Conservation (phyloP, 1,284 basidiomycete species). For the Marasmius fiardii region DNA sequence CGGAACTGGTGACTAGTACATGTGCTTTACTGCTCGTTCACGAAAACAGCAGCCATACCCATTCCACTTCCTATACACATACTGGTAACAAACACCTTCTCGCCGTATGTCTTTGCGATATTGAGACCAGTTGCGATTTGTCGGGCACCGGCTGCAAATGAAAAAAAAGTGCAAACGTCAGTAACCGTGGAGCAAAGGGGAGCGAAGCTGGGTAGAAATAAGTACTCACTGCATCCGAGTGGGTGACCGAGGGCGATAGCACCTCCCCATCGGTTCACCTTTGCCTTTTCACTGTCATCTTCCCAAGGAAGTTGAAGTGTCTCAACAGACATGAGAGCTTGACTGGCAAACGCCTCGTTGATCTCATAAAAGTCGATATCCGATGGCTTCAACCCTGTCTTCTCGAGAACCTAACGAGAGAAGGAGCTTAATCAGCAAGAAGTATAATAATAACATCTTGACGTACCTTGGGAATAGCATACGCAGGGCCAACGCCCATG, state of each 20-base stretch:
- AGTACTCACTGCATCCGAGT: constrained; percentile 70
- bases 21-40: constrained; percentile 67
- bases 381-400: constrained; percentile 64
- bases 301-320: constrained; percentile 74
- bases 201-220: too few species aligned
- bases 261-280: constrained; percentile 87
- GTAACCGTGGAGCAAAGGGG: neutral
- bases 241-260: constrained; percentile 90
- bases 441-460: constrained; percentile 44
- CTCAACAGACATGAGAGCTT: constrained; percentile 80
- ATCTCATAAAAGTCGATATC: constrained; percentile 94
- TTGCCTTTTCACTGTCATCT: constrained; percentile 26
- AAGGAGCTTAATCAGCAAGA: neutral
- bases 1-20: neutral
- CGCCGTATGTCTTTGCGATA: constrained; percentile 76
- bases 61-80: constrained; percentile 97
- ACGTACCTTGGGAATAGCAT: constrained; percentile 77
- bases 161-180: neutral
- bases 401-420: constrained; percentile 46
- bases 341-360: constrained; percentile 93
- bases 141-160: constrained; percentile 71
- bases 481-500: constrained; percentile 92
- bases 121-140: constrained; percentile 86
- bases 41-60: constrained; percentile 84
- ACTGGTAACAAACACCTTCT: constrained; percentile 81